Evolutionary conservation across 306 rosid species (phyloP), one percentile per base, ranked within the genome.

Genomic region (Cucumis melo): DNA sequence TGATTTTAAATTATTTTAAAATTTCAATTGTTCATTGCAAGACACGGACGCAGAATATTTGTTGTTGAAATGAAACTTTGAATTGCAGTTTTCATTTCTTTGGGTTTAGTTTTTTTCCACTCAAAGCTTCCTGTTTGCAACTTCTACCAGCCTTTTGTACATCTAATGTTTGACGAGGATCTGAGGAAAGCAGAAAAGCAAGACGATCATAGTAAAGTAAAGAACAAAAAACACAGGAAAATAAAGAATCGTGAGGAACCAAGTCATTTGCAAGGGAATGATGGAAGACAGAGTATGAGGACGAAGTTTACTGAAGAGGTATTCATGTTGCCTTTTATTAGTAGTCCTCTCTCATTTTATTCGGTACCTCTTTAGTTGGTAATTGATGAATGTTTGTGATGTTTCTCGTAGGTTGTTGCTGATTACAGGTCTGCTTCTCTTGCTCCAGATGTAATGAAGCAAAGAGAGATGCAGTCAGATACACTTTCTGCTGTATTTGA

Each of bases 401-500:
- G 81, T 53, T 79, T 78, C 80, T 10, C 68, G 73, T 77, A 92
- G 99, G 98, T 95, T 81, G 90, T 83, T 83, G 98, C 99, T 65
- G 98, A 92, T 80, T 95, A 95, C 86, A 95, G 88, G 90, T 87
- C 98, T 78, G 99, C 84, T 67, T 88, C 96, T 55, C 87, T 89
- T 78, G 81, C 92, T 19, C 88, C 85, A 27, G 98, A 95, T 87
- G 83, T 82, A 53, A 58, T 32, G 70, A 97, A 89, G 87, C 84
- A 62, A 86, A 87, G 87, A 86, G 87, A 81, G 73, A 92, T 88
- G 91, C 98, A 95, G 82, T 78, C 99, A 44, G 90, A 90, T 77
- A 88, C 97, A 36, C 99, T 92, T 78, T 88, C 98, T 83, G 92
- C 98, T 78, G 87, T 95, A 12, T 95, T 95, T 81, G 98, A 92